Percentiles rank a stretch among this genome's conserved stretches.
These are phyloP conservation scores for Fusarium nygamai DNA, from an alignment of 2,329 filamentous ascomycete genomes.

Conservation along the genomic window DNA sequence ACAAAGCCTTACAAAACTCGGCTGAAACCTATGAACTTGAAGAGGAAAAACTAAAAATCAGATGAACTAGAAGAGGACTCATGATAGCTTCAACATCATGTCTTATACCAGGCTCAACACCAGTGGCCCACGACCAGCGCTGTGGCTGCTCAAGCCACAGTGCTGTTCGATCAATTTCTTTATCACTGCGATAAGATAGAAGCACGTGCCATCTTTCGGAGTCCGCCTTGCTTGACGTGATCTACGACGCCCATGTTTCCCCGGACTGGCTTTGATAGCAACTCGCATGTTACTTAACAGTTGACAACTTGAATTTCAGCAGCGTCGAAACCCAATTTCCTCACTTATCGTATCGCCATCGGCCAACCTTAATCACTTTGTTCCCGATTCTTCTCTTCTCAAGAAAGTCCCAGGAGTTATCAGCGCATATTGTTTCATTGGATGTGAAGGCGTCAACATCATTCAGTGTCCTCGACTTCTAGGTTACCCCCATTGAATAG, in stretches of 20 bases:
- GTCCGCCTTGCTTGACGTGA: slow-evolving; percentile 41
- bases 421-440: slow-evolving; percentile 29
- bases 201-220: slow-evolving; percentile 38
- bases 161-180: slow-evolving; percentile 2
- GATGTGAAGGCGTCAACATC: slow-evolving; percentile 23
- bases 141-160: slow-evolving; percentile 13
- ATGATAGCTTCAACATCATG: slow-evolving; percentile 1
- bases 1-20: background rate
- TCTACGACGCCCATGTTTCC: slow-evolving; percentile 37
- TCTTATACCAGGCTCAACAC: background rate
- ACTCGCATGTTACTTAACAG: slow-evolving; percentile 29
- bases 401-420: background rate
- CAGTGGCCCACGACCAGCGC: background rate
- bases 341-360: background rate
- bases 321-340: slow-evolving; percentile 16
- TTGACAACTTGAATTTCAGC: slow-evolving; percentile 17
- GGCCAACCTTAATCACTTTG: background rate
- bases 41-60: background rate
- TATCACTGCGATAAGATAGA: slow-evolving; percentile 39
- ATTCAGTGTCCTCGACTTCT: slow-evolving; percentile 21
- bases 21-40: background rate
- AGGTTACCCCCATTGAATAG: slow-evolving; percentile 16
- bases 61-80: background rate
- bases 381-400: slow-evolving; percentile 9
- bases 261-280: slow-evolving; percentile 28